Evolutionary conservation across 1,139 yeast species (phyloP), one percentile per base, ranked within the genome.

Genomic region (Candida sp.): DNA sequence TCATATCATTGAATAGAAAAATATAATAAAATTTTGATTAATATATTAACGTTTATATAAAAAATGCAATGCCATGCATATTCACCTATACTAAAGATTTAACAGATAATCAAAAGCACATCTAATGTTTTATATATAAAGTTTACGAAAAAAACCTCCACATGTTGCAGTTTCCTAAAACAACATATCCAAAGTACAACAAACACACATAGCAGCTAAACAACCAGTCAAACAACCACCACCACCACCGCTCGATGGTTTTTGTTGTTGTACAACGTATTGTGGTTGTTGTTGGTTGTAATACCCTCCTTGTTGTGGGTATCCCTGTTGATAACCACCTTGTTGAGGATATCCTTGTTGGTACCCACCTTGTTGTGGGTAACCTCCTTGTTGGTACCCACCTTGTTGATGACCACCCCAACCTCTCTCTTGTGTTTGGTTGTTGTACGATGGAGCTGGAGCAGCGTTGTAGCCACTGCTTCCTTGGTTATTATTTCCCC

Each of bases 101-200:
- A 15, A 15, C 19, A 15, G n/a, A n/a, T n/a, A n/a, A n/a, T 15
- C 19, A 25, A 25, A 11, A 25, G 29, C 29, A 25, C 29, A 25
- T 25, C 29, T 25, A 25, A 25, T 25, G 11, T 25, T 25, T 25
- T 25, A 7, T 7, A 25, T 25, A 25, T 7, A 25, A 25, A 15
- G 19, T 15, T 15, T 15, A 15, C 29, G 29, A 25, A 25, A 25
- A 25, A 25, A 7, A 25, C 29, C 11, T 25, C 11, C 29, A 25
- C 11, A 25, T 7, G 11, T 25, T 25, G 29, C 11, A 25, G 29
- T 7, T 32, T 12, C 33, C 56, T 70, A 84, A 61, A 84, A 81
- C 29, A 84, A 54, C 57, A 83, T 78, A 58, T 84, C 90, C 54
- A 84, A 67, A 5, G 90, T 81, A 64, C 87, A 84, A 61, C 93